phyloP scores from a whole-genome alignment of 164 flowering plant species.

The Magnolia changhungtana region DNA sequence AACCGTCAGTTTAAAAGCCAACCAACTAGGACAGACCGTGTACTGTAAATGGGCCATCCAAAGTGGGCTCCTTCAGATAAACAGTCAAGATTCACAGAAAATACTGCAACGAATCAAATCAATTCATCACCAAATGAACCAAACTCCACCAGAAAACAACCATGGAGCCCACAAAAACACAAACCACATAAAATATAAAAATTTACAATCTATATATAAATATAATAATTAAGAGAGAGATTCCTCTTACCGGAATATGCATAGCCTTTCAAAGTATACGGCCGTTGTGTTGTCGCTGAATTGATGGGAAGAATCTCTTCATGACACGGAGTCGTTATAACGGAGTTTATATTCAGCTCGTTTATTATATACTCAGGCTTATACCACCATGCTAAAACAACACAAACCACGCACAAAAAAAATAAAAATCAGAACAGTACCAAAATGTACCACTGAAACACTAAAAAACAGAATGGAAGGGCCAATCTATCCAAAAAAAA shows the following conservation, averaged over 20 bases:
- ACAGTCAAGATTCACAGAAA: neutral
- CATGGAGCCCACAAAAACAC: neutral
- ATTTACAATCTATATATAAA: too few species aligned
- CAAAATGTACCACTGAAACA: neutral
- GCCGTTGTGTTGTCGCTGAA: slow-evolving; percentile 68
- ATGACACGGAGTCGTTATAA: slow-evolving; percentile 86
- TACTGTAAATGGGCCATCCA: too few species aligned
- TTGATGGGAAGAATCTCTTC: slow-evolving; percentile 85
- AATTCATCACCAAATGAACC: neutral
- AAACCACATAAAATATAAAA: neutral
- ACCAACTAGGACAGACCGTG: too few species aligned
- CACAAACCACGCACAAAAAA: neutral
- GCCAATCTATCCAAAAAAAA: neutral
- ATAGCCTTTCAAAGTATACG: slow-evolving; percentile 80
- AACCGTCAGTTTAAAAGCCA: too few species aligned
- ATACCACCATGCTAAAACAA: slow-evolving; percentile 92
- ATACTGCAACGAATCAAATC: neutral
- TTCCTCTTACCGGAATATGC: slow-evolving; percentile 74
- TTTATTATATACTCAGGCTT: slow-evolving; percentile 93
- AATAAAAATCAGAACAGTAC: neutral
- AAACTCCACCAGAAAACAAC: neutral
- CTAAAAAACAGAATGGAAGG: neutral
- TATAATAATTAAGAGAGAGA: neutral
- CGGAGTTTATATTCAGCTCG: slow-evolving; percentile 93
- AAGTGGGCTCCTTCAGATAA: too few species aligned